Evolutionary conservation across 2,329 filamentous ascomycete species (phyloP).

Genomic region (Aspergillus transmontanensis): DNA sequence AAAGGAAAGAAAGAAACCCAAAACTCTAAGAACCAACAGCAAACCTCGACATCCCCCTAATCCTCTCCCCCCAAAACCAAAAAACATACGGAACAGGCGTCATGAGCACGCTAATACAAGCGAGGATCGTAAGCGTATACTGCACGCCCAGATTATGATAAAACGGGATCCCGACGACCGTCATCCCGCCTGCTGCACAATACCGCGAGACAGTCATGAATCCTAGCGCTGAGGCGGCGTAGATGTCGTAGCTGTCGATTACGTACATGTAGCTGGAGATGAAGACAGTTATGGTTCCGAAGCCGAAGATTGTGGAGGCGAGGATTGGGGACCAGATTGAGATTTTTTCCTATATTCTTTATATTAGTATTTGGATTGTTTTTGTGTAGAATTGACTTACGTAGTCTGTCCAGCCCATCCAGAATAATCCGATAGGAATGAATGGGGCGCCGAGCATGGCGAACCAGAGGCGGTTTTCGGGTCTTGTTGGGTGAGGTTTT

Average conservation of each 20-base stretch:
- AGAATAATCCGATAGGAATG: slow-evolving; percentile 59
- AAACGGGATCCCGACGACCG: slow-evolving; percentile 38
- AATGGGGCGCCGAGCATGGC: slow-evolving; percentile 55
- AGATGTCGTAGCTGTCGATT: slow-evolving; percentile 59
- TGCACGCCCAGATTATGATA: slow-evolving; percentile 48
- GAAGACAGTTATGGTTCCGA: slow-evolving; percentile 54
- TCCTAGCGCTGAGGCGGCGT: slow-evolving; percentile 53
- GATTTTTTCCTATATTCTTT: slow-evolving; percentile 28
- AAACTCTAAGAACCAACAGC: neutral
- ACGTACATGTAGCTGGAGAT: slow-evolving; percentile 60
- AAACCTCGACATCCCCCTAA: slow-evolving; percentile 19
- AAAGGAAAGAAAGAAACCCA: neutral
- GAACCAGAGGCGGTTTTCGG: slow-evolving; percentile 59
- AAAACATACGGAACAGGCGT: slow-evolving; percentile 47
- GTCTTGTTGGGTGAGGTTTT: slow-evolving; percentile 30
- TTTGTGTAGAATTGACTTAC: slow-evolving; percentile 11
- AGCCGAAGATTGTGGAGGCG: slow-evolving; percentile 57
- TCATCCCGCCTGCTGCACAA: slow-evolving; percentile 42
- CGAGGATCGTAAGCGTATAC: slow-evolving; percentile 48
- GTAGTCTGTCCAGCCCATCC: slow-evolving; percentile 59
- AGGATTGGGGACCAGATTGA: slow-evolving; percentile 56
- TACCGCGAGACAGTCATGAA: slow-evolving; percentile 49
- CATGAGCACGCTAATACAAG: slow-evolving; percentile 40
- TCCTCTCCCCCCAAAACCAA: slow-evolving; percentile 23
- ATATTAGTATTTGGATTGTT: neutral